Percentiles rank a stretch among this genome's conserved stretches.
phyloP scores from a whole-genome alignment of 2,329 filamentous ascomycete genomes.

The Pseudogymnoascus sp. region DNA sequence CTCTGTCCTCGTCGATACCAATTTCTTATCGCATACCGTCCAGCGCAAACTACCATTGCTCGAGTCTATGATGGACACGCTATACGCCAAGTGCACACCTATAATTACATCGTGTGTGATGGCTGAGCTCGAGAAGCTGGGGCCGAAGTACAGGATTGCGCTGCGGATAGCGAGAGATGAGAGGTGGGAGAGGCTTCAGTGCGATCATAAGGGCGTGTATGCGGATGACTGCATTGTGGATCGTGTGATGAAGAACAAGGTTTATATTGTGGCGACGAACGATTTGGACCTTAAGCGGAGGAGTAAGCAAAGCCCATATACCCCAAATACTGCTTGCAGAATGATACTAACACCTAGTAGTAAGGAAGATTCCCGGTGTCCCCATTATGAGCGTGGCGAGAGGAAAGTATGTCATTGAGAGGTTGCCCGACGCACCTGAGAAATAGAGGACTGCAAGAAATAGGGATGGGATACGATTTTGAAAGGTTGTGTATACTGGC shows the following conservation, averaged over 20 bases:
- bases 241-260: slow-evolving; percentile 61
- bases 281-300: slow-evolving; percentile 73
- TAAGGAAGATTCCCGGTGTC: slow-evolving; percentile 63
- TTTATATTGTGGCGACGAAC: slow-evolving; percentile 70
- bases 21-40: slow-evolving; percentile 82
- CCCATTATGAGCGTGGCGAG: slow-evolving; percentile 71
- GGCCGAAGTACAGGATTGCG: slow-evolving; percentile 77
- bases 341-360: not conserved
- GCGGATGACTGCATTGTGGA: slow-evolving; percentile 78
- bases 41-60: slow-evolving; percentile 84
- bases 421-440: slow-evolving; percentile 77
- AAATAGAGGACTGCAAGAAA: slow-evolving; percentile 20
- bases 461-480: not conserved
- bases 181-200: slow-evolving; percentile 74
- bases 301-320: slow-evolving; percentile 22
- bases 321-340: not conserved
- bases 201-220: slow-evolving; percentile 81
- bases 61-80: slow-evolving; percentile 81
- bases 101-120: slow-evolving; percentile 77
- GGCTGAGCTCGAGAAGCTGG: slow-evolving; percentile 79
- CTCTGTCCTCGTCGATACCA: slow-evolving; percentile 67
- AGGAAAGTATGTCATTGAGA: slow-evolving; percentile 92
- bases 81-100: slow-evolving; percentile 82
- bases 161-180: slow-evolving; percentile 79
- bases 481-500: slow-evolving; percentile 3